Percentiles rank a stretch among this genome's conserved stretches.
Conservation (phyloP, 106 monocot species). For the Dendrobium chrysotoxum region DNA sequence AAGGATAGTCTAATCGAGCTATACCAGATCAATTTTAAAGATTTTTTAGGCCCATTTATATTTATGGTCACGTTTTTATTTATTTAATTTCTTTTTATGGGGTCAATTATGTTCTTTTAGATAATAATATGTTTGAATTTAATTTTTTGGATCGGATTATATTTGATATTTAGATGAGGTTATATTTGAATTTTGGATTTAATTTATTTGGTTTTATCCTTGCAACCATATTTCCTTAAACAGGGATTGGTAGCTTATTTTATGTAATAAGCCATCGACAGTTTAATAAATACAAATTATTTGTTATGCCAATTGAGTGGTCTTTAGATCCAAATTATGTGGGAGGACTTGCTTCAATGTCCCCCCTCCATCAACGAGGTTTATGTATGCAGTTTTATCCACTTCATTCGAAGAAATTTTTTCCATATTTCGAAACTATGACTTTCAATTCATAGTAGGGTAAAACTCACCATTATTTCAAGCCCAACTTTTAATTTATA, state of each 20-base stretch:
- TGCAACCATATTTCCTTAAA: neutral
- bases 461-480: neutral
- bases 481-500: neutral
- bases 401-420: neutral
- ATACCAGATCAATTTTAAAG: no score
- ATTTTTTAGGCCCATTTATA: no score
- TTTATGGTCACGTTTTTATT: no score
- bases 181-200: neutral
- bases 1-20: no score
- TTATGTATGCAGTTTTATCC: neutral
- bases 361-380: neutral
- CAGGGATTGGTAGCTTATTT: neutral
- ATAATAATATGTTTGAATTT: no score
- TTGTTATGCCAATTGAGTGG: neutral
- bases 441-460: neutral
- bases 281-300: neutral
- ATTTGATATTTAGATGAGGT: no score
- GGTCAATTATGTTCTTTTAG: no score
- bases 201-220: neutral
- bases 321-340: neutral
- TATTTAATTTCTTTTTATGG: no score
- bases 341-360: neutral
- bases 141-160: no score
- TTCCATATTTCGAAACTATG: neutral
- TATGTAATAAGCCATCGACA: neutral